These are phyloP conservation scores for Elsinoe arachidis DNA, from an alignment of 2,329 filamentous ascomycete genomes.

Conservation along the genomic window DNA sequence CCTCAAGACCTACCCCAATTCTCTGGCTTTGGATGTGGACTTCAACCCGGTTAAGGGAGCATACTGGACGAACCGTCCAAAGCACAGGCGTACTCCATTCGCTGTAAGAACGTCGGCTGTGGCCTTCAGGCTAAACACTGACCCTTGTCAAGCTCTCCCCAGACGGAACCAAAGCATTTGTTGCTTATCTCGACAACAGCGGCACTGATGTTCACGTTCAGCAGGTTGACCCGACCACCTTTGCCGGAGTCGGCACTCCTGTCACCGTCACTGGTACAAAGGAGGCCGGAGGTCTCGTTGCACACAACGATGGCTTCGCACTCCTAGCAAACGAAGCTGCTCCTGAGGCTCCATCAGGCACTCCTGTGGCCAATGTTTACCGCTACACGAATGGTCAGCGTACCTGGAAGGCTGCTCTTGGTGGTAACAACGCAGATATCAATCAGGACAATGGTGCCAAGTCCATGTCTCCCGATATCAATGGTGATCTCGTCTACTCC, in stretches of 20 bases:
- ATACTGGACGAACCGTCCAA: conserved; percentile 54
- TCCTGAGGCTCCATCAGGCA: conserved; percentile 40
- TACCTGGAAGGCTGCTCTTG: conserved; percentile 51
- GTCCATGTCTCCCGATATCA: conserved; percentile 49
- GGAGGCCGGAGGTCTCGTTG: conserved; percentile 53
- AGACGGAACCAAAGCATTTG: conserved; percentile 49
- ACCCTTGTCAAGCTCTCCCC: conserved; percentile 40
- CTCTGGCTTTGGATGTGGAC: conserved; percentile 39
- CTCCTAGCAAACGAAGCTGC: conserved; percentile 51
- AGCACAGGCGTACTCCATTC: conserved; percentile 55
- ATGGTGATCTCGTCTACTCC: conserved; percentile 55
- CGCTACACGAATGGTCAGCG: conserved; percentile 48
- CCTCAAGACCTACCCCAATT: conserved; percentile 35
- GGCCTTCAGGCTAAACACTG: not conserved
- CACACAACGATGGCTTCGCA: conserved; percentile 56
- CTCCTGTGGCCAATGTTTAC: conserved; percentile 51
- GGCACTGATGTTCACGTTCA: conserved; percentile 51
- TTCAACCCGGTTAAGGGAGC: conserved; percentile 52
- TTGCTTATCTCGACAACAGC: conserved; percentile 52
- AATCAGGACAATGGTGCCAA: conserved; percentile 37
- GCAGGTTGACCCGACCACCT: conserved; percentile 46
- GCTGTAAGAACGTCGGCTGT: conserved; percentile 24
- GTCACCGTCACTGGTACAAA: conserved; percentile 47
- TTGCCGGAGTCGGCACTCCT: conserved; percentile 44
- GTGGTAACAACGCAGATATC: conserved; percentile 43